Conservation (phyloP, 1,139 yeast species). For the Yamadazyma kanchanaburiensis region DNA sequence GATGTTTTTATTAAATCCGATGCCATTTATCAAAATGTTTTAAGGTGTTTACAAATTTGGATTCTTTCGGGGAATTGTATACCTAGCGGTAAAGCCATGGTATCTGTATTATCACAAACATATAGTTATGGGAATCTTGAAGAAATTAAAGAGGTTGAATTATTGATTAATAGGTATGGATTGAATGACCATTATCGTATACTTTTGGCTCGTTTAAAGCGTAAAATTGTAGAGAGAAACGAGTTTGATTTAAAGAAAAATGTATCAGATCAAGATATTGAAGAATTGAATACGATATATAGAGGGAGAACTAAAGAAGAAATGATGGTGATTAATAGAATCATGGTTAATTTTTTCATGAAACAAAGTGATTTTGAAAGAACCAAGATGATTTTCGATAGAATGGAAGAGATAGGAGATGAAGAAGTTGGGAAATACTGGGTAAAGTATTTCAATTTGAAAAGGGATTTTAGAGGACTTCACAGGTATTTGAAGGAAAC, state of each 20-base stretch:
- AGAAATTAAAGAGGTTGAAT: slow-evolving; percentile 24
- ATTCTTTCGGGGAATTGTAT: slow-evolving; percentile 17
- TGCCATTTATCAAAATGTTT: slow-evolving; percentile 30
- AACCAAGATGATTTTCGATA: not conserved
- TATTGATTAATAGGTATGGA: slow-evolving; percentile 18
- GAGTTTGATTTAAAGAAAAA: slow-evolving; percentile 22
- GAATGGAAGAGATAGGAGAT: not conserved
- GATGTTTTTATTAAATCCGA: slow-evolving; percentile 21
- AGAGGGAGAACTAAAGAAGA: slow-evolving; percentile 8
- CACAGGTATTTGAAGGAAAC: not conserved
- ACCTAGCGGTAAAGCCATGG: slow-evolving; percentile 27
- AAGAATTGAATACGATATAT: slow-evolving; percentile 16
- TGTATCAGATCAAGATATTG: slow-evolving; percentile 23
- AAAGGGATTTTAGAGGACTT: not conserved
- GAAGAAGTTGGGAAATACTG: not conserved
- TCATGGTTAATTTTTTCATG: slow-evolving; percentile 12
- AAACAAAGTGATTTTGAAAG: slow-evolving; percentile 10
- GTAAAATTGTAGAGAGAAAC: slow-evolving; percentile 24
- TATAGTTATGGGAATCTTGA: slow-evolving; percentile 26
- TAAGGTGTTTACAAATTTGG: slow-evolving; percentile 29
- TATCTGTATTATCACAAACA: slow-evolving; percentile 26
- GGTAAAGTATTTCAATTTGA: too few relatives aligned
- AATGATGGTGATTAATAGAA: slow-evolving; percentile 12
- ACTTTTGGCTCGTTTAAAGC: slow-evolving; percentile 21
- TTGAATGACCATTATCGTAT: slow-evolving; percentile 22